Evolutionary conservation across 2,329 filamentous ascomycete species (phyloP).

Genomic region (Xylariaceae sp.): DNA sequence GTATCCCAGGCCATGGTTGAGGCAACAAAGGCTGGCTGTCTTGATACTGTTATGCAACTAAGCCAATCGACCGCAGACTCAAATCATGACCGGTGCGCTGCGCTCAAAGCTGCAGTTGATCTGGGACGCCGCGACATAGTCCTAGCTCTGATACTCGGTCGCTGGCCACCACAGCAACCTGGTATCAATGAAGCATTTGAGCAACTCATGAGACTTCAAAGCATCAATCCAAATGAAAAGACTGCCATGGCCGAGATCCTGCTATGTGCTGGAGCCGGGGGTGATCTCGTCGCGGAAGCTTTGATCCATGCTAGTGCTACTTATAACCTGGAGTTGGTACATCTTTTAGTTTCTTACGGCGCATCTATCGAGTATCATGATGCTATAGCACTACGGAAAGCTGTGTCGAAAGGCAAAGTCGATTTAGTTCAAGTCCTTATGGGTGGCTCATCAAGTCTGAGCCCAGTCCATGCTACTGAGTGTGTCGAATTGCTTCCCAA

Average conservation of each 20-base stretch:
- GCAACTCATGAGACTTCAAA: conserved; percentile 42
- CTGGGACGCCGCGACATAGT: conserved; percentile 51
- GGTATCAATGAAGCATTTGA: conserved; percentile 50
- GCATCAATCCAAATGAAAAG: conserved; percentile 46
- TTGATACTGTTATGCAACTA: conserved; percentile 47
- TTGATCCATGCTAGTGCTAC: conserved; percentile 46
- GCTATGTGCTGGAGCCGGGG: conserved; percentile 54
- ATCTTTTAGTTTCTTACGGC: conserved; percentile 49
- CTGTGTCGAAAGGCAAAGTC: conserved; percentile 43
- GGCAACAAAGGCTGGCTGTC: conserved; percentile 46
- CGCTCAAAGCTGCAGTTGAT: conserved; percentile 47
- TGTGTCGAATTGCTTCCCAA: conserved; percentile 49
- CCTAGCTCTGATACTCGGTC: conserved; percentile 51
- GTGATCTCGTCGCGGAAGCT: conserved; percentile 45
- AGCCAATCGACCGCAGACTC: conserved; percentile 52
- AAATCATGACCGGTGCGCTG: conserved; percentile 48
- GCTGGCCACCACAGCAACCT: conserved; percentile 45
- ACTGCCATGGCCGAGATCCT: conserved; percentile 51
- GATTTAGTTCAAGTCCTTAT: conserved; percentile 47
- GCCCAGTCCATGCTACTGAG: conserved; percentile 43
- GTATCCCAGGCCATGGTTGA: conserved; percentile 50
- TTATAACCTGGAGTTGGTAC: conserved; percentile 52
- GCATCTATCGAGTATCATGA: conserved; percentile 53
- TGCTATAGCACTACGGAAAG: conserved; percentile 45
- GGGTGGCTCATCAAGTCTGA: conserved; percentile 40